phyloP scores from a whole-genome alignment of 2,329 filamentous ascomycete genomes.

The Aspergillus japonicus region DNA sequence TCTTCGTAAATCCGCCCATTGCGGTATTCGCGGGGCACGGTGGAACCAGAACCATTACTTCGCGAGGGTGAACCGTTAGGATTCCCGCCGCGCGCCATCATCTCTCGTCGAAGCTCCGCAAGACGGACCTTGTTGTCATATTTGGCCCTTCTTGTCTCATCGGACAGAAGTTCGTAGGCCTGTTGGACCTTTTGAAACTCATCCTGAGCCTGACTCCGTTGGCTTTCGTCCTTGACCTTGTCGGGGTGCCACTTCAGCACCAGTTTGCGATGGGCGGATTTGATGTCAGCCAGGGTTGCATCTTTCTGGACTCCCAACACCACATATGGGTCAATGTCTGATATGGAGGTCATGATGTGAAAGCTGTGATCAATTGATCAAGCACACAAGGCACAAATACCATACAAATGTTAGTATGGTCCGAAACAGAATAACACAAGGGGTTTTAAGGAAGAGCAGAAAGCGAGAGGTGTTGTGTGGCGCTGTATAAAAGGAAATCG shows the following conservation, averaged over 20 bases:
- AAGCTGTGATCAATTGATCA: constrained; percentile 10
- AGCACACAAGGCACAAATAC: constrained; percentile 19
- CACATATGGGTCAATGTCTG: constrained; percentile 70
- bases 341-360: constrained; percentile 25
- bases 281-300: constrained; percentile 70
- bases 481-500: constrained; percentile 13
- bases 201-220: constrained; percentile 75
- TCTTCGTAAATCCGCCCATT: constrained; percentile 47
- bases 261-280: constrained; percentile 78
- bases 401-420: constrained; percentile 5
- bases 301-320: constrained; percentile 71
- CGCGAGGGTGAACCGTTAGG: constrained; percentile 13
- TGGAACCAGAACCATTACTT: constrained; percentile 21
- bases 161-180: constrained; percentile 85
- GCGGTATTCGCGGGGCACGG: constrained; percentile 39
- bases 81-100: constrained; percentile 46
- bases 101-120: constrained; percentile 61
- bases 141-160: constrained; percentile 67
- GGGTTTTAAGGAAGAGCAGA: neutral
- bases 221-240: constrained; percentile 75
- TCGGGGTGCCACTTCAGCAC: constrained; percentile 88
- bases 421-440: constrained; percentile 4
- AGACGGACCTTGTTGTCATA: constrained; percentile 77
- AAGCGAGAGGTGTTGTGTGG: neutral
- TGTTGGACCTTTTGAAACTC: constrained; percentile 92